Percentiles rank a stretch among this genome's conserved stretches.
Conservation (phyloP, 441 rosid species). For the Gossypium schwendimanii region DNA sequence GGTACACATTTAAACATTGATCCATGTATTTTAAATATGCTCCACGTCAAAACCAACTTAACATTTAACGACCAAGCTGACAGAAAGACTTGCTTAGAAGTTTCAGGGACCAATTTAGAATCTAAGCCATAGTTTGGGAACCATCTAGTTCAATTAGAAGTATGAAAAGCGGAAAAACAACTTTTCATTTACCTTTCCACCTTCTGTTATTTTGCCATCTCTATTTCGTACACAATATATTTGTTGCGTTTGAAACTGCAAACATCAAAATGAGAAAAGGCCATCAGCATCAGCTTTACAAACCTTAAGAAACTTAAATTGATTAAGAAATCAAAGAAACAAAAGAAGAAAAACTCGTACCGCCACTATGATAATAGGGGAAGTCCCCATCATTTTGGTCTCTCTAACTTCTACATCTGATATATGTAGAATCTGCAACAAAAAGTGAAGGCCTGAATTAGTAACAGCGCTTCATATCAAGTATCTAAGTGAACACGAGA, state of each 20-base stretch:
- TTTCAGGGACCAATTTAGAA: too few relatives aligned
- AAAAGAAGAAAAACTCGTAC: constrained; percentile 31
- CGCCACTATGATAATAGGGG: constrained; percentile 67
- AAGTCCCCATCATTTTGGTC: constrained; percentile 87
- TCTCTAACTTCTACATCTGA: constrained; percentile 81
- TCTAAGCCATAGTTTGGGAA: too few relatives aligned
- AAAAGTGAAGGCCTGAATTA: not conserved
- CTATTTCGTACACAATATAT: constrained; percentile 68
- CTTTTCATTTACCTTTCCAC: constrained; percentile 52
- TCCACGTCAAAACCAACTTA: too few relatives aligned
- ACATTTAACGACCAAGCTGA: too few relatives aligned
- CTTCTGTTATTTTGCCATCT: constrained; percentile 72
- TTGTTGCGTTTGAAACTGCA: constrained; percentile 88
- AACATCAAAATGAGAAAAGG: not conserved
- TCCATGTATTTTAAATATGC: too few relatives aligned
- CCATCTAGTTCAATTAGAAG: not conserved
- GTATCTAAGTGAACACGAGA: not conserved
- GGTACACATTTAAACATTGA: too few relatives aligned
- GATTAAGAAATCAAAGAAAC: not conserved
- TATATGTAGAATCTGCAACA: constrained; percentile 71
- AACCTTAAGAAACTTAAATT: not conserved
- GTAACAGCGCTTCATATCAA: not conserved
- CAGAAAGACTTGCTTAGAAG: too few relatives aligned
- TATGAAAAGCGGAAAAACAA: not conserved
- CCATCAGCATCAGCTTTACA: constrained; percentile 4